Base-by-base conservation (phyloP, 2,329 filamentous ascomycete species). In the Lasiodiplodia citricola region DNA sequence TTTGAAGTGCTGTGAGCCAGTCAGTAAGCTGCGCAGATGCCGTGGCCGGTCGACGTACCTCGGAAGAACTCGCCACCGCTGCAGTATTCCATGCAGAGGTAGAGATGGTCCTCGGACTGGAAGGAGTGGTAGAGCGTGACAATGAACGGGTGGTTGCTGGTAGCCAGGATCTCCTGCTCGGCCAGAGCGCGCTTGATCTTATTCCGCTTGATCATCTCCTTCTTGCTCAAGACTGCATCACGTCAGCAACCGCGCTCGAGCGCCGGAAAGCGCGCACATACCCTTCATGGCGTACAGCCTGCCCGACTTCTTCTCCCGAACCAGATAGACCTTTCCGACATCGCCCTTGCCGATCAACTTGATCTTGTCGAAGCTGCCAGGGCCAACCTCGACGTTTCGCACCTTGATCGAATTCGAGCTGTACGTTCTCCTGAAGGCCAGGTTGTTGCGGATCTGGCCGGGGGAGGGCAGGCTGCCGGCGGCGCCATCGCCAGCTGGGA, bases 161-260 rank as follows among this genome's bases (percentile, higher is more conserved):
- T 99, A 10, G 96, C 96, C 66, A 99, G 85, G 72, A 99, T 99
- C 81, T 99, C 96, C 79, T 98, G 96, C 82, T 99, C 96, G 47
- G 96, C 96, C 74, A 99, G 86, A 16, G 96, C 96, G 78, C 96
- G 90, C 87, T 99, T 99, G 84, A 99, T 99, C 87, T 99, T 99
- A 86, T 99, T 99, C 69, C 96, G 92, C 85, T 99, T 99, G 82
- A 99, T 99, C 96, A 99, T 99, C 82, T 99, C 96, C 85, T 98
- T 97, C 83, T 99, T 99, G 87, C 94, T 98, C 81, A 99, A 80
- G 6, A 99, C 96, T 98, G 77, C 18, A 57, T 66, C 64, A 38
- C 62, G 72, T 82, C 72, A 82, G 78, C 56, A 65, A 52, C 6
- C n/a, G 28, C 23, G 51, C 68, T 28, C 55, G 13, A 35, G 21